Evolutionary conservation across 2,329 filamentous ascomycete genomes (phyloP).

Genomic region (Penicillium hordei): DNA sequence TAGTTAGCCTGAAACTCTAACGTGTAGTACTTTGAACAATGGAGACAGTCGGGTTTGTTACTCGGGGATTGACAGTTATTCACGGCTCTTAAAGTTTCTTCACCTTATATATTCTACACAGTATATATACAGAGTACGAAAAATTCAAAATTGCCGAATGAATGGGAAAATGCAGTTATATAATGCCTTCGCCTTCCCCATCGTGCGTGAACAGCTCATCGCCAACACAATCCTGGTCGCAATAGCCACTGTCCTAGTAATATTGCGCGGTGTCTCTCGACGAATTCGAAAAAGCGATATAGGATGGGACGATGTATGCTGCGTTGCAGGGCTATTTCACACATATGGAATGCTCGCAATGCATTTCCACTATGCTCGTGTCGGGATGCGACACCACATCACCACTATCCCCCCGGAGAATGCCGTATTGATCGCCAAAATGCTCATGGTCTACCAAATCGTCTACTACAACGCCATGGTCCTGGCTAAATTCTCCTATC

Average conservation of each 20-base stretch:
- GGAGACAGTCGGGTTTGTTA: neutral
- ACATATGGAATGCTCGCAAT: constrained; percentile 24
- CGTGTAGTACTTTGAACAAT: neutral
- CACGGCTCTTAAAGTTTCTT: neutral
- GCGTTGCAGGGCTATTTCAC: constrained; percentile 21
- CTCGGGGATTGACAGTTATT: neutral
- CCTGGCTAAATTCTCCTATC: constrained; percentile 31
- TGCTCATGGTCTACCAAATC: constrained; percentile 25
- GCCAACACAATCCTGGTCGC: constrained; percentile 28
- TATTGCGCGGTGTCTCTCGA: constrained; percentile 27
- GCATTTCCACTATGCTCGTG: constrained; percentile 20
- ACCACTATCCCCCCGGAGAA: constrained; percentile 10
- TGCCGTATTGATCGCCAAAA: constrained; percentile 12
- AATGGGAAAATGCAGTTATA: constrained; percentile 10
- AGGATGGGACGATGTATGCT: constrained; percentile 35
- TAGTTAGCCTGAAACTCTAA: neutral
- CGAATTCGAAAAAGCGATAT: constrained; percentile 28
- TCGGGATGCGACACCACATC: constrained; percentile 20
- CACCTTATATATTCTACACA: neutral
- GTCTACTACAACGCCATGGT: constrained; percentile 33
- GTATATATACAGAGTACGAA: no score
- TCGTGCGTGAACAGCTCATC: constrained; percentile 23
- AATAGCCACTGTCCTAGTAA: constrained; percentile 26
- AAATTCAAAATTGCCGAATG: no score
- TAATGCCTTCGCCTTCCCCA: constrained; percentile 14